These are phyloP conservation scores for Aegle marmelos DNA, from an alignment of 345 rosid genomes.

Conservation along the genomic window DNA sequence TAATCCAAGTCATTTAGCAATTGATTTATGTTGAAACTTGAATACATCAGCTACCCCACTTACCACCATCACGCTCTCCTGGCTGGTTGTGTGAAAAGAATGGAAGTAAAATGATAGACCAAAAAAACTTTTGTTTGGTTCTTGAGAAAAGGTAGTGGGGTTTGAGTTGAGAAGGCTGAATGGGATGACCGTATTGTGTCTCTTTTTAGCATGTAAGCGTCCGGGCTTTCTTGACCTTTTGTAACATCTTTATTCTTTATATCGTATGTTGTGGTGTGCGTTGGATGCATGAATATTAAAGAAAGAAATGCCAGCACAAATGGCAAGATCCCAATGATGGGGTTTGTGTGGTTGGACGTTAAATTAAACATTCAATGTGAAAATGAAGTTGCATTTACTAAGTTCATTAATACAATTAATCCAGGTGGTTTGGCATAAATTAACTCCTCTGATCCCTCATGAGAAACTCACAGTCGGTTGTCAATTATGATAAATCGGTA, in stretches of 20 bases:
- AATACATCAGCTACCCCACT: constrained; percentile 14
- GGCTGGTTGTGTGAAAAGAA: neutral
- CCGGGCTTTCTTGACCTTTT: neutral
- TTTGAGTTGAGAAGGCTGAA: neutral
- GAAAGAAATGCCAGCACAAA: neutral
- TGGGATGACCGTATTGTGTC: neutral
- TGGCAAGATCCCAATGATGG: neutral
- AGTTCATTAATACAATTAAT: neutral
- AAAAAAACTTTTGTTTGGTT: neutral
- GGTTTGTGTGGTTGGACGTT: neutral
- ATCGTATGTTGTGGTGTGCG: neutral
- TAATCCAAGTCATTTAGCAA: constrained; percentile 4
- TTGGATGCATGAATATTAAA: neutral
- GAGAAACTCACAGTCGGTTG: neutral
- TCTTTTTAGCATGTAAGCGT: neutral
- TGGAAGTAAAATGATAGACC: neutral
- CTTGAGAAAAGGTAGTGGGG: neutral
- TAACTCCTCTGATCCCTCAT: neutral
- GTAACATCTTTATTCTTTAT: neutral
- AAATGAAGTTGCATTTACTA: neutral
- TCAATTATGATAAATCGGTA: neutral
- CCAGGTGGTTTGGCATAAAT: neutral
- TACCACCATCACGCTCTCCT: neutral
- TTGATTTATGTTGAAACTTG: neutral
- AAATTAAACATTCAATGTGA: too few relatives aligned